A percentile compares a stretch with the other conserved stretches of the same genome.
Conservation (phyloP, 352 stramenopile species). For the Phytophthora multivora region DNA sequence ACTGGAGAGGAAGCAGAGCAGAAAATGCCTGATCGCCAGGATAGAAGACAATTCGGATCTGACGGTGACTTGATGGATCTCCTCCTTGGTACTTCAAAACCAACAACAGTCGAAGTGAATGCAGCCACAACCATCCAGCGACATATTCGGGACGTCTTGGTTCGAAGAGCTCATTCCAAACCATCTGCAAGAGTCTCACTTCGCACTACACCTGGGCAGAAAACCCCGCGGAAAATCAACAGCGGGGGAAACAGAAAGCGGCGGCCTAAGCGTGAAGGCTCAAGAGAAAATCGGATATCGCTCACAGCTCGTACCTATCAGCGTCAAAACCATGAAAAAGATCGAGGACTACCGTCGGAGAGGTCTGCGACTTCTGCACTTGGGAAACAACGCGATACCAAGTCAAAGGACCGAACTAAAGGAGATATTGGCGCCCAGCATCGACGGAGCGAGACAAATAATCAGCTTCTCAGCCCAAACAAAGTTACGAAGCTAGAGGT, state of each 20-base stretch:
- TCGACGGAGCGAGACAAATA: not conserved
- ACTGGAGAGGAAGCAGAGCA: constrained; percentile 8
- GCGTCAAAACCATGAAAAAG: constrained; percentile 1
- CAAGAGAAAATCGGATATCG: constrained; percentile 2
- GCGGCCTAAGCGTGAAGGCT: not conserved
- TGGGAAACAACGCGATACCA: not conserved
- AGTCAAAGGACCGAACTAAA: not conserved
- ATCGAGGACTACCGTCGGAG: not conserved
- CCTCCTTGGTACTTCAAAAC: constrained; percentile 22
- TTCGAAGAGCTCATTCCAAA: not conserved
- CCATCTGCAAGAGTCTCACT: not conserved
- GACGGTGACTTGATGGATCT: constrained; percentile 55
- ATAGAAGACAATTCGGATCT: constrained; percentile 16
- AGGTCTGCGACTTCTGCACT: constrained; percentile 1
- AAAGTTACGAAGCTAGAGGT: not conserved
- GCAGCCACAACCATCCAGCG: constrained; percentile 39
- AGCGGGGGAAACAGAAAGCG: not conserved
- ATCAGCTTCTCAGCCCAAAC: not conserved
- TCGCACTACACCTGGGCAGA: not conserved
- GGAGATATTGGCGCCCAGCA: not conserved
- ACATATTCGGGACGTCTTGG: constrained; percentile 20
- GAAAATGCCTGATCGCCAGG: constrained; percentile 12
- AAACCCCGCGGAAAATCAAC: not conserved
- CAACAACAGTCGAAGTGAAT: constrained; percentile 8
- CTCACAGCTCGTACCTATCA: constrained; percentile 11